Percentiles rank a stretch among this genome's conserved stretches.
Evolutionary conservation across 2,329 filamentous ascomycete genomes (phyloP).

Genomic region (Elsinoe ampelina): DNA sequence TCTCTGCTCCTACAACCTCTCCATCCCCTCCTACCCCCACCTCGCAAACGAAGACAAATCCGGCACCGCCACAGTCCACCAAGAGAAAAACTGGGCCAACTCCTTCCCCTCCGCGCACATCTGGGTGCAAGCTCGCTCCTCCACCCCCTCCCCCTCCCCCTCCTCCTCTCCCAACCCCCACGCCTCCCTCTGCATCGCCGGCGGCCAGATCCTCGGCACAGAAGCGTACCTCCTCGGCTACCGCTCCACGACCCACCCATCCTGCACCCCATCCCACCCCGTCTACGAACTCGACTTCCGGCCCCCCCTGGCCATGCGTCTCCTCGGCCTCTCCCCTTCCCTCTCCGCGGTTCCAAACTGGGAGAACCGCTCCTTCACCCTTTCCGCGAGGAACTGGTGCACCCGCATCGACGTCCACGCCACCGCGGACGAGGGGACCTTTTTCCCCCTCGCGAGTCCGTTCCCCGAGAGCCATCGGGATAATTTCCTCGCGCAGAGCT

Average conservation of each 20-base stretch:
- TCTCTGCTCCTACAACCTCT: constrained; percentile 31
- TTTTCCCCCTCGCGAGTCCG: constrained; percentile 38
- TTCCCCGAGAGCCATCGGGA: constrained; percentile 38
- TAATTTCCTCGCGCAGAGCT: constrained; percentile 40
- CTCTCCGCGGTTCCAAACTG: constrained; percentile 35
- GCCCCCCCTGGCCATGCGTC: constrained; percentile 35
- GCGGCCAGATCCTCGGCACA: constrained; percentile 33
- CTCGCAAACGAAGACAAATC: constrained; percentile 20
- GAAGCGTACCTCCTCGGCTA: constrained; percentile 41
- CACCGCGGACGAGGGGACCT: constrained; percentile 33
- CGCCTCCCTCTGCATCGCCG: constrained; percentile 28
- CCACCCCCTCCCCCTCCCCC: neutral
- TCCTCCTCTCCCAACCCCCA: constrained; percentile 3
- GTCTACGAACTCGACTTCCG: constrained; percentile 33
- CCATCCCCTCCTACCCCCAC: constrained; percentile 26
- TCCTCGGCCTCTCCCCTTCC: constrained; percentile 33
- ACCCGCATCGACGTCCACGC: constrained; percentile 35
- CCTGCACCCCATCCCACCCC: constrained; percentile 13
- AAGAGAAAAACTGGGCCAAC: constrained; percentile 44
- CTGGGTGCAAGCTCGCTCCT: constrained; percentile 31
- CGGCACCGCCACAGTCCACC: constrained; percentile 35
- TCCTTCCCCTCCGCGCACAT: constrained; percentile 38
- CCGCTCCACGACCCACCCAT: constrained; percentile 24
- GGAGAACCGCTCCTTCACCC: constrained; percentile 30
- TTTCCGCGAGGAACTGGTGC: constrained; percentile 32